phyloP scores from a whole-genome alignment of 2,329 filamentous ascomycete species.

The Aspergillus jensenii region DNA sequence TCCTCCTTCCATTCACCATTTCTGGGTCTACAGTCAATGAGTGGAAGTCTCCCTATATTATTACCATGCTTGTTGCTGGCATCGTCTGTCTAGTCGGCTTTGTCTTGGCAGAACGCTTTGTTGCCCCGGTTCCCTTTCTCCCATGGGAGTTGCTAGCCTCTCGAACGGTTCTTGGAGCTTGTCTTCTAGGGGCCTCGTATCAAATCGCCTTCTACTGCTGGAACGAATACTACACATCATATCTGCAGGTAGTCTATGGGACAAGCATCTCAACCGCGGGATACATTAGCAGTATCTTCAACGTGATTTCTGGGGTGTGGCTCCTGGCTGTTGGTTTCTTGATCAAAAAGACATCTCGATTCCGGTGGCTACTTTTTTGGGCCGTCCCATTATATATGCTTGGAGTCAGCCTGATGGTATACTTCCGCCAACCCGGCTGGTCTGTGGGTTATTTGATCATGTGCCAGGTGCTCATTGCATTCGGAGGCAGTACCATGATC shows the following conservation, averaged over 20 bases:
- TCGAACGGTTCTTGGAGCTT: slow-evolving; percentile 20
- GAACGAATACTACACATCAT: slow-evolving; percentile 24
- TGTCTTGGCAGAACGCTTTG: slow-evolving; percentile 52
- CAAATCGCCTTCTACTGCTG: slow-evolving; percentile 21
- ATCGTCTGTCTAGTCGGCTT: slow-evolving; percentile 54
- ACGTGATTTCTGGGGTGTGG: slow-evolving; percentile 56
- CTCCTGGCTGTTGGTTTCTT: slow-evolving; percentile 55
- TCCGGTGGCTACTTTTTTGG: slow-evolving; percentile 55
- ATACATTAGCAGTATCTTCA: slow-evolving; percentile 50
- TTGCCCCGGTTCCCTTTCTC: slow-evolving; percentile 56
- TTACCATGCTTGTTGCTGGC: slow-evolving; percentile 55
- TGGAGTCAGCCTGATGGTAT: slow-evolving; percentile 56
- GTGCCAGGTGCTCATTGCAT: slow-evolving; percentile 60
- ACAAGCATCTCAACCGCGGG: slow-evolving; percentile 32
- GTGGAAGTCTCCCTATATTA: slow-evolving; percentile 48
- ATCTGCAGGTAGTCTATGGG: slow-evolving; percentile 25
- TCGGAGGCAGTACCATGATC: slow-evolving; percentile 54
- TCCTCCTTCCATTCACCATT: slow-evolving; percentile 65
- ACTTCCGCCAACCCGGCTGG: slow-evolving; percentile 51
- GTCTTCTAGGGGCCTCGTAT: slow-evolving; percentile 28
- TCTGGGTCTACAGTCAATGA: slow-evolving; percentile 36
- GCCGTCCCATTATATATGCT: slow-evolving; percentile 56
- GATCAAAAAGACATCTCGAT: slow-evolving; percentile 52
- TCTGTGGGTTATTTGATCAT: slow-evolving; percentile 57
- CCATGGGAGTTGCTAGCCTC: slow-evolving; percentile 48